A percentile compares a stretch with the other conserved stretches of the same genome.
Conservation (phyloP, 1,284 basidiomycete genomes). For the Mycena sp. region DNA sequence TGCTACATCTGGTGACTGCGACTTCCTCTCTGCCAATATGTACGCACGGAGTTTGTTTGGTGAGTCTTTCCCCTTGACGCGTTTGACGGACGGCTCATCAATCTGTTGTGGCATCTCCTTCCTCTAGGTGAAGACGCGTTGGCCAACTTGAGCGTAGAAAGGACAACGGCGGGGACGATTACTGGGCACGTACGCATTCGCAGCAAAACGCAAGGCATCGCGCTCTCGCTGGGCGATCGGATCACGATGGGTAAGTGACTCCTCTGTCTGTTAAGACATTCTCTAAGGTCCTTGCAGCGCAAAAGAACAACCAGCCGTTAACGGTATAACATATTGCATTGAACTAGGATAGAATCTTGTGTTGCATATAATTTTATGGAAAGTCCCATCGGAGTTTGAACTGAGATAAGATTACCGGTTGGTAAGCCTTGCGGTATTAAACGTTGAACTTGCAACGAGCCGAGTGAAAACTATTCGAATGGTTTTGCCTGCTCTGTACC, state of each 20-base stretch:
- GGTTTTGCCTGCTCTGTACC: conserved; percentile 73
- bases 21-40: conserved; percentile 94
- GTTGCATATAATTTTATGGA: conserved; percentile 6
- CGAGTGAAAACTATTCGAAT: conserved; percentile 34
- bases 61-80: conserved; percentile 42
- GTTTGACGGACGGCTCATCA: background rate
- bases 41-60: conserved; percentile 93
- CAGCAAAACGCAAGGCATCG: conserved; percentile 96
- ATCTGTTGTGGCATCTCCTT: background rate
- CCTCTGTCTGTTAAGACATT: background rate
- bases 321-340: conserved; percentile 34
- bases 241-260: conserved; percentile 83
- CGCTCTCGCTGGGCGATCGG: conserved; percentile 91
- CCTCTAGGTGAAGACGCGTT: conserved; percentile 90
- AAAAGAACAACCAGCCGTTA: conserved; percentile 71
- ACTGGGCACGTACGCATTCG: conserved; percentile 93
- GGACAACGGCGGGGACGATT: conserved; percentile 83
- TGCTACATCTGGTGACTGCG: conserved; percentile 90
- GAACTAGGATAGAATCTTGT: conserved; percentile 17
- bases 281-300: conserved; percentile 50
- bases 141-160: conserved; percentile 95
- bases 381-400: too few species aligned
- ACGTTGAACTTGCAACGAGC: too few species aligned
- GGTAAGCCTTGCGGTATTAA: too few species aligned
- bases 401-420: background rate